phyloP scores from a whole-genome alignment of 345 rosid species.

The Syzygium aqueum region DNA sequence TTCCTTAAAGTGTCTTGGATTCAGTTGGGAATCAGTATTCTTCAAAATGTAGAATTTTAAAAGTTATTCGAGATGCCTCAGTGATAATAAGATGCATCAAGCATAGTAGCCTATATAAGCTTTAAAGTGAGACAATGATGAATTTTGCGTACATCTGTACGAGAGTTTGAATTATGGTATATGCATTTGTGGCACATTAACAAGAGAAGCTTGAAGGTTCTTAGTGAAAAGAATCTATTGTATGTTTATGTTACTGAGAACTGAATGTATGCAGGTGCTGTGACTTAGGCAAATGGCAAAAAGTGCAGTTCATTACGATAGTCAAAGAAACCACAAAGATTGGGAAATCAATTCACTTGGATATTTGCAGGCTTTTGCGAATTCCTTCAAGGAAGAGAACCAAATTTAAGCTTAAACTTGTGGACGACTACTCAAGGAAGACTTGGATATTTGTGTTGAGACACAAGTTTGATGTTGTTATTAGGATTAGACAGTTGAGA shows the following conservation, averaged over 20 bases:
- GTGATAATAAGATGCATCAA: not conserved
- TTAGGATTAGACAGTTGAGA: no score
- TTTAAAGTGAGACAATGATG: rapidly evolving
- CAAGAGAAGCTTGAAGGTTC: rapidly evolving
- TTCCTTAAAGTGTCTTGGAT: not conserved
- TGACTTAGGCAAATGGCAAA: not conserved
- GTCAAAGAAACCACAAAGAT: not conserved
- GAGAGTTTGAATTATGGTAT: no score
- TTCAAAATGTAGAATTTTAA: not conserved
- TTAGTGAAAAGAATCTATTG: rapidly evolving
- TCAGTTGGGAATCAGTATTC: not conserved
- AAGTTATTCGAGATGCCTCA: no score
- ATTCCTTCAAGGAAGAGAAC: no score
- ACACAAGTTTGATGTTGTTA: no score
- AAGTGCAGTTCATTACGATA: not conserved
- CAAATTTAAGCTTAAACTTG: no score
- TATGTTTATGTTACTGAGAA: not conserved
- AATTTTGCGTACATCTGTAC: not conserved
- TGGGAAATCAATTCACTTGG: not conserved
- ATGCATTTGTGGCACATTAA: not conserved
- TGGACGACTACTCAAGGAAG: no score
- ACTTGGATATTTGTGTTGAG: no score
- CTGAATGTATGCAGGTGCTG: not conserved
- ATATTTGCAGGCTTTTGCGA: not conserved
- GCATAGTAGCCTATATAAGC: not conserved